Evolutionary conservation across 2,329 filamentous ascomycete species (phyloP).

Genomic region (Xylariaceae sp.): DNA sequence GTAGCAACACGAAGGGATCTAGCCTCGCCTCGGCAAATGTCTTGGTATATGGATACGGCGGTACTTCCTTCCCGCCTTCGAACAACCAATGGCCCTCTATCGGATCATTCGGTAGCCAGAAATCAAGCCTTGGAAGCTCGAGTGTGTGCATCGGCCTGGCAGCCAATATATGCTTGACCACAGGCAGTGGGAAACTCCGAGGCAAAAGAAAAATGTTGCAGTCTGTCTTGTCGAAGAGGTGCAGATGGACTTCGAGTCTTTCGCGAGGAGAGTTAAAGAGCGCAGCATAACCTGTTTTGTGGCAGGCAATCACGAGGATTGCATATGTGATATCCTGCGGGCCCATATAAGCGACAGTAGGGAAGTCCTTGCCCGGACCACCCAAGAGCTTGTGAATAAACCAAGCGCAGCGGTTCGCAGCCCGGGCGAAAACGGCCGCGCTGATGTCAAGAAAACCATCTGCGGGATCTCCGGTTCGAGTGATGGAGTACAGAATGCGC

Average conservation of each 20-base stretch:
- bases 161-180: conserved; percentile 28
- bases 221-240: conserved; percentile 25
- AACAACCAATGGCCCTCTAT: too few species aligned
- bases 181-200: conserved; percentile 18
- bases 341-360: conserved; percentile 36
- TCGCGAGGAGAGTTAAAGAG: conserved; percentile 34
- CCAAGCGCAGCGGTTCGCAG: conserved; percentile 30
- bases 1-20: conserved; percentile 22
- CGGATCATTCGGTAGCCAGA: conserved; percentile 21
- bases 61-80: neutral
- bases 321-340: conserved; percentile 38
- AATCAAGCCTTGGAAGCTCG: conserved; percentile 19
- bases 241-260: conserved; percentile 28
- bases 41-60: conserved; percentile 14
- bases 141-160: conserved; percentile 20
- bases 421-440: conserved; percentile 15
- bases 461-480: conserved; percentile 19
- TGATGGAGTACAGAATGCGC: conserved; percentile 23
- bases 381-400: conserved; percentile 33
- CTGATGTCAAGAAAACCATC: conserved; percentile 25
- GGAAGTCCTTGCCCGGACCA: conserved; percentile 27
- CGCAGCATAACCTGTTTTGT: conserved; percentile 43
- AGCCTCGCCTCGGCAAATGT: conserved; percentile 11
- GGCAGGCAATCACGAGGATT: conserved; percentile 37
- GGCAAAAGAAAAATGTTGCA: conserved; percentile 28